phyloP scores from a whole-genome alignment of 805 yeast genomes.

The Ogataea corticis region DNA sequence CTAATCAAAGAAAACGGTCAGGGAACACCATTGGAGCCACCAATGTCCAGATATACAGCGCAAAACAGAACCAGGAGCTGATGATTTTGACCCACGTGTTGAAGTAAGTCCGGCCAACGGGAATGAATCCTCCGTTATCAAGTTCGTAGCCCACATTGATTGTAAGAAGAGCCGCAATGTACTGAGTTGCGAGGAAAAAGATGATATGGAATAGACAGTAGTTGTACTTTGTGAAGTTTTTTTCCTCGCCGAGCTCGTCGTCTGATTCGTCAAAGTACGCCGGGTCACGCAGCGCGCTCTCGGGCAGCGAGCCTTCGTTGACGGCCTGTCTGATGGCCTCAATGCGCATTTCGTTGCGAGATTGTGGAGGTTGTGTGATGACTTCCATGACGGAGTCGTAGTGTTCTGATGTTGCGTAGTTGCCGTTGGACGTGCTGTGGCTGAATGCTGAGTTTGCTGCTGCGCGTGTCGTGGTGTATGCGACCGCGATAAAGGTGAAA shows the following conservation, averaged over 20 bases:
- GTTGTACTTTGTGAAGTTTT: conserved; percentile 70
- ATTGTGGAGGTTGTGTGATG: conserved; percentile 49
- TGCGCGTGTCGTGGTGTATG: conserved; percentile 96
- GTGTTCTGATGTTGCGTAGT: conserved; percentile 27
- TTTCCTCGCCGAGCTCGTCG: conserved; percentile 57
- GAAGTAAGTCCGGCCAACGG: conserved; percentile 96
- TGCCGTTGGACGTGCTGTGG: conserved; percentile 29
- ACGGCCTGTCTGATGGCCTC: conserved; percentile 93
- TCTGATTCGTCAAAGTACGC: conserved; percentile 52
- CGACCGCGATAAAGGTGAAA: conserved; percentile 92
- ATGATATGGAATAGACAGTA: conserved; percentile 87
- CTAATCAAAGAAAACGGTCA: conserved; percentile 59
- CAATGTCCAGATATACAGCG: conserved; percentile 85
- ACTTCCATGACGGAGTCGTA: conserved; percentile 45
- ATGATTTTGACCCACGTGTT: conserved; percentile 92
- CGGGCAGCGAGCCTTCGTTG: conserved; percentile 94
- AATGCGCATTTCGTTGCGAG: conserved; percentile 70
- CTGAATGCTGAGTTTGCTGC: conserved; percentile 77
- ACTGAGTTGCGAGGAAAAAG: conserved; percentile 93
- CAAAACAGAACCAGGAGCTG: conserved; percentile 89
- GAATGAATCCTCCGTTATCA: conserved; percentile 86
- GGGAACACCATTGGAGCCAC: conserved; percentile 90
- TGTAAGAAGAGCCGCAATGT: conserved; percentile 90
- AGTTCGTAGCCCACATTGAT: conserved; percentile 85
- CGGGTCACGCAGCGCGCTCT: conserved; percentile 79